Evolutionary conservation across 2,329 filamentous ascomycete genomes (phyloP).

Genomic region (Chalaropsis ovoidea): DNA sequence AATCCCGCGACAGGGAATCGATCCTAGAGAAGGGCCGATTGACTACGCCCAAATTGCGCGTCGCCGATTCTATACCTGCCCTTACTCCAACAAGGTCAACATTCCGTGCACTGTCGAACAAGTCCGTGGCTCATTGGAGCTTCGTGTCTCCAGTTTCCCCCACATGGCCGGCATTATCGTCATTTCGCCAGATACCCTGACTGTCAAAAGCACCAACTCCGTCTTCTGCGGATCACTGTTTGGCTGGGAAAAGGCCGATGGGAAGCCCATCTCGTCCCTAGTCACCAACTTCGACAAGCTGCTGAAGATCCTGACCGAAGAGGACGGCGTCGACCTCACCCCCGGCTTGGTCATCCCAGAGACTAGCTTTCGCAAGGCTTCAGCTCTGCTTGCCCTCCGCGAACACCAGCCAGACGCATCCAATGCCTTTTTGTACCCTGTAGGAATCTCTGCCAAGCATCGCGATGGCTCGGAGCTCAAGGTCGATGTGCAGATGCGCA

Average conservation of each 20-base stretch:
- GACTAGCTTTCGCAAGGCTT: conserved; percentile 84
- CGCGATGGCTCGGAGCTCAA: conserved; percentile 85
- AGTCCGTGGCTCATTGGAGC: conserved; percentile 55
- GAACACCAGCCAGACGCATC: conserved; percentile 73
- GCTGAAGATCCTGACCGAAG: conserved; percentile 68
- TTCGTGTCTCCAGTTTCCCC: conserved; percentile 86
- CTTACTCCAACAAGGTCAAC: conserved; percentile 63
- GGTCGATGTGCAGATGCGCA: conserved; percentile 91
- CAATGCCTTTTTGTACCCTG: conserved; percentile 69
- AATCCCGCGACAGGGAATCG: conserved; percentile 66
- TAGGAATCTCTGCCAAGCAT: conserved; percentile 75
- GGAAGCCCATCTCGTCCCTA: conserved; percentile 65
- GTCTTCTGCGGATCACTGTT: conserved; percentile 91
- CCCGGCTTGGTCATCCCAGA: conserved; percentile 97
- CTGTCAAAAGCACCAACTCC: conserved; percentile 84
- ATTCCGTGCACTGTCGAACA: conserved; percentile 77
- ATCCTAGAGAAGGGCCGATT: conserved; percentile 58
- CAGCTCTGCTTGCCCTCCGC: conserved; percentile 70
- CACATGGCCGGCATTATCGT: conserved; percentile 97
- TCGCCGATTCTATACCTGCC: conserved; percentile 73
- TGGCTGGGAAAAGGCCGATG: conserved; percentile 74
- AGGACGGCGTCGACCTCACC: conserved; percentile 70
- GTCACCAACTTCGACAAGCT: conserved; percentile 83
- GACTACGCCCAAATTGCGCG: conserved; percentile 67
- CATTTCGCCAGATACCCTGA: conserved; percentile 64